These are phyloP conservation scores for Ceratobasidium papillatum DNA, from an alignment of 1,284 basidiomycete species.

Conservation along the genomic window DNA sequence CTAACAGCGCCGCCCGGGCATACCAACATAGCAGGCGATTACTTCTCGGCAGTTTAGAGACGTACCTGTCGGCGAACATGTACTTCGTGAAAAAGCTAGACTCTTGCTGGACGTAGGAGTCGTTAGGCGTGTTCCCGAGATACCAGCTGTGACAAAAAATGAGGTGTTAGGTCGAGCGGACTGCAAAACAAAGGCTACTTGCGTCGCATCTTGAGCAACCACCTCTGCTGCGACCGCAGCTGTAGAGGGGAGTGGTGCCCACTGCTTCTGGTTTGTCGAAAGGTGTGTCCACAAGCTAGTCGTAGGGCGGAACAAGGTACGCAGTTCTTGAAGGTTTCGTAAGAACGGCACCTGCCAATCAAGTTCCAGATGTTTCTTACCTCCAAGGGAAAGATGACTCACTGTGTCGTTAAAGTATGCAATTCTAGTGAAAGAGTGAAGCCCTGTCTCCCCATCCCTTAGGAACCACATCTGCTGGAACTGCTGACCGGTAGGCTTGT, in stretches of 20 bases:
- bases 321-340: conserved; percentile 46
- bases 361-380: not conserved
- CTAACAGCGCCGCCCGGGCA: no score
- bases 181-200: not conserved
- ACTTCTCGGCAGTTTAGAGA: conserved; percentile 27
- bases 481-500: conserved; percentile 44
- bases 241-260: conserved; percentile 46
- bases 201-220: conserved; percentile 50
- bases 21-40: no score
- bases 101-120: conserved; percentile 45
- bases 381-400: conserved; percentile 23
- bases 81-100: conserved; percentile 51
- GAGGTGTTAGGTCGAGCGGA: not conserved
- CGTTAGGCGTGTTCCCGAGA: conserved; percentile 44
- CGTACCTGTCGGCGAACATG: conserved; percentile 45
- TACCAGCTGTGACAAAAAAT: conserved; percentile 46
- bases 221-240: conserved; percentile 44
- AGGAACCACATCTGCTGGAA: conserved; percentile 50
- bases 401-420: conserved; percentile 43
- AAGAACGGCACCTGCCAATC: conserved; percentile 35
- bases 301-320: conserved; percentile 47
- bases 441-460: conserved; percentile 48
- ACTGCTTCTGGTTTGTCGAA: conserved; percentile 46
- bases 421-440: conserved; percentile 48
- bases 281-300: conserved; percentile 47